Percentiles rank a stretch among this genome's conserved stretches.
Conservation (phyloP, 768 basidiomycete genomes). For the Leccinum broughii region DNA sequence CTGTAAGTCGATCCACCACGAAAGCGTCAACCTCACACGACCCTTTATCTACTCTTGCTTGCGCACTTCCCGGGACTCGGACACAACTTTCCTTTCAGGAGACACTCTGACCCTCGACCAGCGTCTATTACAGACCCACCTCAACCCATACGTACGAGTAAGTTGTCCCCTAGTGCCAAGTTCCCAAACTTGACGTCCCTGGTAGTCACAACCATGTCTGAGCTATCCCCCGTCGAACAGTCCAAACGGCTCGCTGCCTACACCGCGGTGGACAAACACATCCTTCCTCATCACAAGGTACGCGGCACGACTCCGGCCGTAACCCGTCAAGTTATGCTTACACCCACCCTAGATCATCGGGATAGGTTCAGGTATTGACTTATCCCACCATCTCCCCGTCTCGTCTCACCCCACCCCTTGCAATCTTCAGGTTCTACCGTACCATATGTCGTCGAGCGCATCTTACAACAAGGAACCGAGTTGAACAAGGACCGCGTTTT, state of each 20-base stretch:
- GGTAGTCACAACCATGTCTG: constrained; percentile 30
- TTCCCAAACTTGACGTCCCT: background rate
- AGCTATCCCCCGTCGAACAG: constrained; percentile 56
- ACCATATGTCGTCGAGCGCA: constrained; percentile 94
- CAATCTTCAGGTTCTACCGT: constrained; percentile 77
- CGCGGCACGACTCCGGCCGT: constrained; percentile 18
- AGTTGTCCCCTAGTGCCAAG: background rate
- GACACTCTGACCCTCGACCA: constrained; percentile 5
- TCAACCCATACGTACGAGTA: constrained; percentile 8
- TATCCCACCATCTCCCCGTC: background rate
- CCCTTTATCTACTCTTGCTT: background rate
- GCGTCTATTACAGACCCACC: constrained; percentile 11
- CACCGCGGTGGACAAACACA: constrained; percentile 90
- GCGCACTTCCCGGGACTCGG: background rate
- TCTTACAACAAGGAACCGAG: constrained; percentile 76
- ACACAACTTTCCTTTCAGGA: constrained; percentile 9
- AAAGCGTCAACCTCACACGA: background rate
- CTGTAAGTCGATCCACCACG: constrained; percentile 17
- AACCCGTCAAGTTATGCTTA: constrained; percentile 6
- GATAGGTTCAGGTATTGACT: constrained; percentile 71
- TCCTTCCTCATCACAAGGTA: constrained; percentile 81
- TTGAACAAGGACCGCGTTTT: constrained; percentile 83
- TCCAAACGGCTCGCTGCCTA: constrained; percentile 91
- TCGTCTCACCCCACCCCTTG: constrained; percentile 3
- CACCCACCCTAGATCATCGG: constrained; percentile 64